phyloP scores from a whole-genome alignment of 345 rosid genomes.

The Pistacia integerrima region DNA sequence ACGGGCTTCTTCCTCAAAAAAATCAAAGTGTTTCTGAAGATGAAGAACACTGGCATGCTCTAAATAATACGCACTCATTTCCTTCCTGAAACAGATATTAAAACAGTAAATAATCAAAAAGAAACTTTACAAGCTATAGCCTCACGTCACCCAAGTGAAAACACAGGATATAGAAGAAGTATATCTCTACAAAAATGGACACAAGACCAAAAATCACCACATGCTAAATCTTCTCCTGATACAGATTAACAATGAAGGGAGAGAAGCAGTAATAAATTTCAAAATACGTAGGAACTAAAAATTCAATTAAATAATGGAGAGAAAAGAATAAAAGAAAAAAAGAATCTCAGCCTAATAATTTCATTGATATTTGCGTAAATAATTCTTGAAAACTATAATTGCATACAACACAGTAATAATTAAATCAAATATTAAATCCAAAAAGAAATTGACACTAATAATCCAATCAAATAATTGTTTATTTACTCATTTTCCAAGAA shows the following conservation, averaged over 20 bases:
- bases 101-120: slow-evolving; percentile 5
- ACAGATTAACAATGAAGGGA: not conserved
- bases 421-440: not conserved
- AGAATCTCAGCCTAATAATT: not conserved
- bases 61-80: slow-evolving; percentile 93
- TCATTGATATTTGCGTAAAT: slow-evolving; percentile 7
- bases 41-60: slow-evolving; percentile 87
- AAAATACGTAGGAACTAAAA: too few species aligned
- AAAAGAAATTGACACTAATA: not conserved
- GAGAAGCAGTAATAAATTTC: too few species aligned
- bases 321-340: too few species aligned
- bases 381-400: not conserved
- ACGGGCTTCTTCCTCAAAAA: slow-evolving; percentile 89
- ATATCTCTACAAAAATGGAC: too few species aligned
- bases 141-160: not conserved
- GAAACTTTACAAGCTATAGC: slow-evolving; percentile 3
- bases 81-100: slow-evolving; percentile 68
- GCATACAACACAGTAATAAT: not conserved
- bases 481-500: slow-evolving; percentile 94
- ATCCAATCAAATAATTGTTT: slow-evolving; percentile 11
- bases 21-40: slow-evolving; percentile 81
- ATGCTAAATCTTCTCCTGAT: too few species aligned
- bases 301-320: too few species aligned
- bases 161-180: not conserved
- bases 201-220: too few species aligned